A percentile compares a stretch with the other conserved stretches of the same genome.
These are phyloP conservation scores for Wickerhamomyces bisporus DNA, from an alignment of 805 yeast species.

Conservation along the genomic window DNA sequence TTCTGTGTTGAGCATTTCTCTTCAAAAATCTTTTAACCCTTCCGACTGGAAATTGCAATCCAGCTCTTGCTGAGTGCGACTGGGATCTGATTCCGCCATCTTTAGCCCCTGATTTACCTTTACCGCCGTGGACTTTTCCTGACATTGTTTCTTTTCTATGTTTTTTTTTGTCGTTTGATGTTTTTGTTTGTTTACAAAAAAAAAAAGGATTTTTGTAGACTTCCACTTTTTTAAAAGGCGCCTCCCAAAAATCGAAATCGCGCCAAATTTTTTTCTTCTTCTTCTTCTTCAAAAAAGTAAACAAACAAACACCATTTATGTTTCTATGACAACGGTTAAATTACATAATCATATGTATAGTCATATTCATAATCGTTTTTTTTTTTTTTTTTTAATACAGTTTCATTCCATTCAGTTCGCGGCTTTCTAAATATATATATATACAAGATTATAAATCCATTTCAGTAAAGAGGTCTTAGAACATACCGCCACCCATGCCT, in stretches of 20 bases:
- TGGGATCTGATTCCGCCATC: conserved; percentile 59
- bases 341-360: too few species aligned
- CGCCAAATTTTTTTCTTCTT: too few species aligned
- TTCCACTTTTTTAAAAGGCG: conserved; percentile 3
- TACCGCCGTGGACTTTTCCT: conserved; percentile 95
- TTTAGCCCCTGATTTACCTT: conserved; percentile 88
- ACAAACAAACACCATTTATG: too few species aligned
- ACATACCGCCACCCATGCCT: conserved; percentile 63
- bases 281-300: not conserved
- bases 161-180: conserved; percentile 1
- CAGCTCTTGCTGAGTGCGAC: conserved; percentile 92
- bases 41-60: conserved; percentile 96
- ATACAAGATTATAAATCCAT: too few species aligned
- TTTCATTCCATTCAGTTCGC: too few species aligned
- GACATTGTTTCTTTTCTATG: conserved; percentile 49
- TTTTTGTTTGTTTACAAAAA: conserved; percentile 13
- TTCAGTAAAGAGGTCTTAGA: too few species aligned
- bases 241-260: not conserved
- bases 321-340: too few species aligned
- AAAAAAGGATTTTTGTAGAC: conserved; percentile 7
- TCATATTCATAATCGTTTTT: too few species aligned
- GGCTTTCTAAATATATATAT: too few species aligned
- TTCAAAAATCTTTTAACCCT: conserved; percentile 96
- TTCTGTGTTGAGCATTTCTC: conserved; percentile 79
- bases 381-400: too few species aligned